Percentiles rank a stretch among this genome's conserved stretches.
Evolutionary conservation across 345 rosid species (phyloP).

Genomic region (Theobroma cacao): DNA sequence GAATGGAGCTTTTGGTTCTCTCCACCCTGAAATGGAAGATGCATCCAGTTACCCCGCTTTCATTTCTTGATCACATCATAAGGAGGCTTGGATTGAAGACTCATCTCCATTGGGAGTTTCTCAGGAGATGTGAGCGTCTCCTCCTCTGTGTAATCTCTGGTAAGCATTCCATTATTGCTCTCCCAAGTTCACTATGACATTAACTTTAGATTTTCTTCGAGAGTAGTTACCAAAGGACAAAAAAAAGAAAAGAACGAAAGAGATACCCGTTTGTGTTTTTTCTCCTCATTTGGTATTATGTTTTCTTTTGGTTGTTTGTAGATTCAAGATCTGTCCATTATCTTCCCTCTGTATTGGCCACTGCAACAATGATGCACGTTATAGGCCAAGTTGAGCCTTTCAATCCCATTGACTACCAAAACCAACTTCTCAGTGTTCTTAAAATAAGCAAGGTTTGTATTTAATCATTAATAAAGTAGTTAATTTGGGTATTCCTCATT

Average conservation of each 20-base stretch:
- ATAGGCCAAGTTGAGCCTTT: constrained; percentile 55
- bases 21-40: constrained; percentile 87
- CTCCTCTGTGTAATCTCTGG: constrained; percentile 68
- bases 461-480: background rate
- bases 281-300: background rate
- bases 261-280: constrained; percentile 12
- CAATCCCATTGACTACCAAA: constrained; percentile 44
- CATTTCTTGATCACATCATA: constrained; percentile 72
- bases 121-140: constrained; percentile 58
- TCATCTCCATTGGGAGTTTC: constrained; percentile 67
- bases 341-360: constrained; percentile 78
- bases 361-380: constrained; percentile 80
- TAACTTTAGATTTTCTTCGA: background rate
- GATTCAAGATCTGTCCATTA: constrained; percentile 66
- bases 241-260: no score
- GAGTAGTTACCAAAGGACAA: background rate
- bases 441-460: constrained; percentile 55
- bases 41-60: constrained; percentile 82
- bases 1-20: constrained; percentile 92
- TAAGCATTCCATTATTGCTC: constrained; percentile 7
- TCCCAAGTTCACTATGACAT: background rate
- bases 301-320: constrained; percentile 22
- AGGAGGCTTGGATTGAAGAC: constrained; percentile 67
- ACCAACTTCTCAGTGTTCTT: constrained; percentile 57
- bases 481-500: background rate